Percentiles rank a stretch among this genome's conserved stretches.
phyloP scores from a whole-genome alignment of 2,329 filamentous ascomycete genomes.

The Penicillium oxalicum region DNA sequence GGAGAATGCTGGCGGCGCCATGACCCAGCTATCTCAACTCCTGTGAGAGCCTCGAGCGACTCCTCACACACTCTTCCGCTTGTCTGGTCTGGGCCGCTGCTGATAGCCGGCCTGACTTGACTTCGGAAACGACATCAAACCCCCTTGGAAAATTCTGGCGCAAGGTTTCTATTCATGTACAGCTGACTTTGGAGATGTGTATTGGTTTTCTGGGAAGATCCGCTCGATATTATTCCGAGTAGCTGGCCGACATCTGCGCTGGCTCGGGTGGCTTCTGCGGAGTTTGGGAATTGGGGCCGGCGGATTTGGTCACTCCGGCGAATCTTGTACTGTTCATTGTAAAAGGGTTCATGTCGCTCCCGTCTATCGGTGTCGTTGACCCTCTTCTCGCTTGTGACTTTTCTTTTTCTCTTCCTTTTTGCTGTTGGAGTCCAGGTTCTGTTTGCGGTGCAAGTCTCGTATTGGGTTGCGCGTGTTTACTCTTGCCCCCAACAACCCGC shows the following conservation, averaged over 20 bases:
- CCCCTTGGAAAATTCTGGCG: slow-evolving; percentile 12
- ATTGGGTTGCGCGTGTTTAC: too few species aligned
- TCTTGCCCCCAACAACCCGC: too few species aligned
- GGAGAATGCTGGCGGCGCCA: slow-evolving; percentile 47
- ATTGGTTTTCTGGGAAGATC: slow-evolving; percentile 19
- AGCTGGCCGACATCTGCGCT: slow-evolving; percentile 1
- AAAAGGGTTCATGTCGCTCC: slow-evolving; percentile 6
- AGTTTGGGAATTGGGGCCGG: slow-evolving; percentile 13
- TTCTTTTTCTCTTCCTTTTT: not conserved
- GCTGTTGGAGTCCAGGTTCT: too few species aligned
- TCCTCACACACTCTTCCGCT: not conserved
- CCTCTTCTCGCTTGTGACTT: not conserved
- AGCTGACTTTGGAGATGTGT: slow-evolving; percentile 20
- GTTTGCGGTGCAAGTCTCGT: too few species aligned
- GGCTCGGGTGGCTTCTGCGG: slow-evolving; percentile 13
- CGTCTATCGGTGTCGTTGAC: slow-evolving; percentile 1
- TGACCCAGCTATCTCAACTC: slow-evolving; percentile 29
- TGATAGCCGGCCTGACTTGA: not conserved
- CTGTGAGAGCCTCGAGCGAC: slow-evolving; percentile 10
- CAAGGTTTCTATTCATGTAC: slow-evolving; percentile 20
- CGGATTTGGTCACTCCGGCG: slow-evolving; percentile 10
- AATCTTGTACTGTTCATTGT: slow-evolving; percentile 7
- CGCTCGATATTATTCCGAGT: slow-evolving; percentile 13
- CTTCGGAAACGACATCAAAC: slow-evolving; percentile 1
- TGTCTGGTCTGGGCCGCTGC: not conserved